A percentile compares a stretch with the other conserved stretches of the same genome.
Conservation (phyloP, 1,139 yeast genomes). For the Magnusiomyces fungicola region DNA sequence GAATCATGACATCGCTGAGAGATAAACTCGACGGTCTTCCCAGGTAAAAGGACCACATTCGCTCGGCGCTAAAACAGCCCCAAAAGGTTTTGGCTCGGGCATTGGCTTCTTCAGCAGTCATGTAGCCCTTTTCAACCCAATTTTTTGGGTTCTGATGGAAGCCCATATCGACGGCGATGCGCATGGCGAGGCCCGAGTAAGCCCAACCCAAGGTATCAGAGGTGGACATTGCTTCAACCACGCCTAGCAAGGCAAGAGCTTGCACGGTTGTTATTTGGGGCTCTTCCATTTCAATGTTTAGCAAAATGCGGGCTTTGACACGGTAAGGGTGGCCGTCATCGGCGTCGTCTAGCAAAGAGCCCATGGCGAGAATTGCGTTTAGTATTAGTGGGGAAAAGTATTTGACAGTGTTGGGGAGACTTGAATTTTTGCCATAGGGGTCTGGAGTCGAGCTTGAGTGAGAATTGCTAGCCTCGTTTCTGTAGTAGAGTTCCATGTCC, state of each 20-base stretch:
- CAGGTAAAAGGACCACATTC: constrained; percentile 24
- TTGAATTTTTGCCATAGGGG: background rate
- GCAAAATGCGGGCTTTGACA: constrained; percentile 14
- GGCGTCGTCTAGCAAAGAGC: constrained; percentile 19
- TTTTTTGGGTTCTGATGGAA: constrained; percentile 21
- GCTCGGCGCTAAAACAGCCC: constrained; percentile 25
- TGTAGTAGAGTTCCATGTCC: constrained; percentile 14
- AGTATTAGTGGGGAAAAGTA: constrained; percentile 21
- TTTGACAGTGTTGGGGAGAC: constrained; percentile 13
- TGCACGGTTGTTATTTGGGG: constrained; percentile 23
- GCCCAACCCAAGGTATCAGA: constrained; percentile 25
- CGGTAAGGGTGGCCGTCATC: constrained; percentile 11
- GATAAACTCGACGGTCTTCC: constrained; percentile 24
- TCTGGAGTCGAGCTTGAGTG: background rate
- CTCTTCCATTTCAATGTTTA: constrained; percentile 15
- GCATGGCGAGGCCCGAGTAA: constrained; percentile 25
- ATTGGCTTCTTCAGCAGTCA: constrained; percentile 21
- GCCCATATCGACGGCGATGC: constrained; percentile 26
- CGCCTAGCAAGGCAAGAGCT: constrained; percentile 20
- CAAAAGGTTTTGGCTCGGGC: constrained; percentile 23
- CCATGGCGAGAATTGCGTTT: constrained; percentile 23
- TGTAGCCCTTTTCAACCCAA: constrained; percentile 19
- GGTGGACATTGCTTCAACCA: constrained; percentile 24
- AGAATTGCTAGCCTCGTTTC: background rate
- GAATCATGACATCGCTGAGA: constrained; percentile 20